phyloP scores from a whole-genome alignment of 2,329 filamentous ascomycete genomes.

The Cordyceps militaris region DNA sequence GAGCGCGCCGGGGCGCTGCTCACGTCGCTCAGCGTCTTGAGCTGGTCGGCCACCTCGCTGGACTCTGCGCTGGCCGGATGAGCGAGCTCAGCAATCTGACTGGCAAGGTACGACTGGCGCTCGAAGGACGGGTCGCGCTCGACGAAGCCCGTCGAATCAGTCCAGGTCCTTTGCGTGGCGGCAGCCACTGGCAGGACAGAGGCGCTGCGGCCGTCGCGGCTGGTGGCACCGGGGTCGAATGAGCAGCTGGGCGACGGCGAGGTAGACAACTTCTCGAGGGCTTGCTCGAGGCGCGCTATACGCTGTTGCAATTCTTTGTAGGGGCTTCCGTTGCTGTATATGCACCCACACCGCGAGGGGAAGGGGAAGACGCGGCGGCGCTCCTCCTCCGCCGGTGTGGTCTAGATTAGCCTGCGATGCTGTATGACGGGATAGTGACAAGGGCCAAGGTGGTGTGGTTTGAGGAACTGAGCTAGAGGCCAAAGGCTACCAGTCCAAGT shows the following conservation, averaged over 20 bases:
- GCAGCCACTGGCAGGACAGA: neutral
- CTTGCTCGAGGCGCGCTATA: slow-evolving; percentile 13
- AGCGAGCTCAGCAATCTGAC: slow-evolving; percentile 13
- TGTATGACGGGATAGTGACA: neutral
- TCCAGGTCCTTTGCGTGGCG: slow-evolving; percentile 8
- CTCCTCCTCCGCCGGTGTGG: neutral
- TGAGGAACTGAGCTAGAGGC: neutral
- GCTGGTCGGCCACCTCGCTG: slow-evolving; percentile 10
- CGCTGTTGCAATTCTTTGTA: slow-evolving; percentile 15
- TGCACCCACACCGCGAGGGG: neutral
- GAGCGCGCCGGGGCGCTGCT: neutral
- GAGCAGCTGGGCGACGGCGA: slow-evolving; percentile 4
- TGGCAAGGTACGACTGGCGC: slow-evolving; percentile 14
- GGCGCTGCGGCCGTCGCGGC: neutral
- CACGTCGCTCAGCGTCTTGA: slow-evolving; percentile 1
- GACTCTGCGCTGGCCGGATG: slow-evolving; percentile 4
- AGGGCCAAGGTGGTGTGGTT: no score
- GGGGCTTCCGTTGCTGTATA: neutral
- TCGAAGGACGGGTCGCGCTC: slow-evolving; percentile 16
- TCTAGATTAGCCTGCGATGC: neutral
- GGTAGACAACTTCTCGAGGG: slow-evolving; percentile 11
- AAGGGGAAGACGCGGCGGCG: neutral
- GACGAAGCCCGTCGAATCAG: slow-evolving; percentile 9
- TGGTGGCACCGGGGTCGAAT: neutral
- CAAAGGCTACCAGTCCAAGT: neutral